These are phyloP conservation scores for Sporothrix protearum DNA, from an alignment of 2,329 filamentous ascomycete genomes.

Conservation along the genomic window DNA sequence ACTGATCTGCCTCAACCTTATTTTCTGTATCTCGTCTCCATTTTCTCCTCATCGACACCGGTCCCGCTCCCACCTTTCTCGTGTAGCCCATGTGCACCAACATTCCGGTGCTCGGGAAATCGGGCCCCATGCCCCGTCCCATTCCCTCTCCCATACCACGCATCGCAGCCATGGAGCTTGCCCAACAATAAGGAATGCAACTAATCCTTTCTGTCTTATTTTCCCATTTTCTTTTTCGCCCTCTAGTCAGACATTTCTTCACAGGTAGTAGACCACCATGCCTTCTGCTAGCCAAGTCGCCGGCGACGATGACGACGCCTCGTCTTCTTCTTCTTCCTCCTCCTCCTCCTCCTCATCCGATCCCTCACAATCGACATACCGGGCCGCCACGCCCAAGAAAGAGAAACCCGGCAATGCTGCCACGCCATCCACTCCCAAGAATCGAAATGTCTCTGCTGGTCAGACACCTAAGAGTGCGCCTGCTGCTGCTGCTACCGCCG, in stretches of 20 bases:
- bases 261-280: constrained; percentile 27
- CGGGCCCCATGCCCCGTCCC: background rate
- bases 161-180: background rate
- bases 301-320: constrained; percentile 23
- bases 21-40: background rate
- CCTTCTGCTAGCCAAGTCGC: constrained; percentile 24
- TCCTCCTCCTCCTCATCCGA: constrained; percentile 24
- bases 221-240: background rate
- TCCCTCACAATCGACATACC: constrained; percentile 18
- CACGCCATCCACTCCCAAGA: constrained; percentile 31
- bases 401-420: constrained; percentile 16
- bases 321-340: background rate
- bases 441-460: constrained; percentile 30
- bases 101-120: constrained; percentile 2
- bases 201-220: constrained; percentile 20
- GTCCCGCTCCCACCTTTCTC: background rate
- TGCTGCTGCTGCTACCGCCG: constrained; percentile 35
- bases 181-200: constrained; percentile 17
- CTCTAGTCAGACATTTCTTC: constrained; percentile 9
- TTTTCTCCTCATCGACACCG: background rate
- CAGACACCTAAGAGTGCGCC: constrained; percentile 46
- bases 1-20: constrained; percentile 7
- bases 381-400: constrained; percentile 23
- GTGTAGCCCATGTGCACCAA: constrained; percentile 7
- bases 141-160: background rate